Base-by-base conservation (phyloP, 2,329 filamentous ascomycete genomes). In the Aureobasidium sp. region DNA sequence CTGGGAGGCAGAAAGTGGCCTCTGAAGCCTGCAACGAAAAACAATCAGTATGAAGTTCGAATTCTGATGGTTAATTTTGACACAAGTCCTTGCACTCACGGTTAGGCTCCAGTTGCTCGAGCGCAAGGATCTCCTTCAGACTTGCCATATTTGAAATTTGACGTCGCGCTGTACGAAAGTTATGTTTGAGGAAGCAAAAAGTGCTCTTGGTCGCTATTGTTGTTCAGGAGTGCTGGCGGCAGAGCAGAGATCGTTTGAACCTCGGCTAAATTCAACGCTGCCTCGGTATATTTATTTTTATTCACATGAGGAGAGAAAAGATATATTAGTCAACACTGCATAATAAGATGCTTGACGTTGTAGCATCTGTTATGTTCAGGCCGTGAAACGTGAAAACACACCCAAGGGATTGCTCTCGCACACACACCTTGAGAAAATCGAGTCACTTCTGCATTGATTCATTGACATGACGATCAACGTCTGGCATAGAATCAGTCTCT, bases 1-100 rank as follows among this genome's bases (percentile, higher is more conserved):
- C 56, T 55, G 27, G 65, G 59, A 52, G 81, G 69, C 19, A 61
- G 60, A 4, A 10, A 29, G 5, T 21, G 22, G 47, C 47, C 24
- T 24, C 40, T 40, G 25, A 50, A 50, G 30, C 35, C 35, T 47
- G 19, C 10, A 4, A 4, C 3, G 14, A 25, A 16, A 19, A 29
- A 29, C 7, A 8, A 12, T 29, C 27, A 29, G 27, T 12, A 29
- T 12, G 12, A 12, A 29, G 12, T 8, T 29, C 27, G 27, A 29
- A 29, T 29, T 29, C 7, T 29, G n/a, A n/a, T 29, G 27, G 27
- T 29, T 29, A 12, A 29, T 12, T 8, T 7, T 7, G 7, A 29
- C 27, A 29, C 27, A 12, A 29, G n/a, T 24, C 19, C 3, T 14
- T 19, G 4, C 2, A 35, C 42, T 17, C 14, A 47, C 42, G 21